Percentiles rank a stretch among this genome's conserved stretches.
phyloP scores from a whole-genome alignment of 78 protist species.

The Guillardia theta region DNA sequence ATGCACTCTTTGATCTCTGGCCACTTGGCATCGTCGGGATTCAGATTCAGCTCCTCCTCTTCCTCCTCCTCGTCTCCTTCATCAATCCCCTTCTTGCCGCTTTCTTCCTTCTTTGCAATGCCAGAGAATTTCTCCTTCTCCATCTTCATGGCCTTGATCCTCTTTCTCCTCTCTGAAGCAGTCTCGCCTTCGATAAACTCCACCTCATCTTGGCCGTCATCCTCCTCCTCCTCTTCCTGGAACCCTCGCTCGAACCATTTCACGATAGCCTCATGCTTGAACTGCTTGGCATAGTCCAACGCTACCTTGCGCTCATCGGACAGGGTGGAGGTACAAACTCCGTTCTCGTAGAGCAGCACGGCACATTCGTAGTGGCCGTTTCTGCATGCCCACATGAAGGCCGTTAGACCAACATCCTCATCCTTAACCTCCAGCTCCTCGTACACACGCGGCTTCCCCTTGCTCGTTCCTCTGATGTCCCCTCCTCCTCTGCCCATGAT shows the following conservation, averaged over 20 bases:
- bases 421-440: constrained; percentile 11
- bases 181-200: neutral
- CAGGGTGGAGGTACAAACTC: neutral
- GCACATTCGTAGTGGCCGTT: neutral
- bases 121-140: neutral
- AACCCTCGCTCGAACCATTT: constrained; percentile 35
- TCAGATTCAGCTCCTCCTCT: neutral
- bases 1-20: neutral
- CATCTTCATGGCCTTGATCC: neutral
- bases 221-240: constrained; percentile 30
- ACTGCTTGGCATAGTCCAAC: neutral
- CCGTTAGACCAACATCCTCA: neutral
- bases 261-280: neutral
- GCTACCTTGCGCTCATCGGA: neutral
- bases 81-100: neutral
- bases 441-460: neutral
- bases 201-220: neutral
- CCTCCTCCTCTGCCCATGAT: neutral
- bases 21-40: neutral
- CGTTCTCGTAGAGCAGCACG: neutral
- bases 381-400: neutral
- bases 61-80: too few relatives aligned
- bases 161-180: neutral
- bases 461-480: neutral
- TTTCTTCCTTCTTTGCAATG: neutral